Evolutionary conservation across 2,329 filamentous ascomycete species (phyloP).

Genomic region (Curvularia lunata): DNA sequence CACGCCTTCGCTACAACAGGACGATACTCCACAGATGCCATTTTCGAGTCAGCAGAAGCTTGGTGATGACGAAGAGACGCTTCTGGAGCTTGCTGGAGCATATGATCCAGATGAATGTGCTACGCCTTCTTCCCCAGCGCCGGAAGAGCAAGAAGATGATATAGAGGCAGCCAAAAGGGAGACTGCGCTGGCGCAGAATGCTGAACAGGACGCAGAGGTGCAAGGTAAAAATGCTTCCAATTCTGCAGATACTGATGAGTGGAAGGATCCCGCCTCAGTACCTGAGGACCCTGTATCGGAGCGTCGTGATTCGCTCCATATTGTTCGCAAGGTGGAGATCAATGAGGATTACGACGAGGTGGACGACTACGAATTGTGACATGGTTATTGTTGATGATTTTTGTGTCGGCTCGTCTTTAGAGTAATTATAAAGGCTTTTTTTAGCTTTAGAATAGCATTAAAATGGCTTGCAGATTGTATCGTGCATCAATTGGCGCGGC

Average conservation of each 20-base stretch:
- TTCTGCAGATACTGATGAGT: background rate
- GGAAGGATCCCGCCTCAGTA: background rate
- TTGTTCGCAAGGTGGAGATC: background rate
- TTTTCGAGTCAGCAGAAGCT: conserved; percentile 1
- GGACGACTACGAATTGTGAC: background rate
- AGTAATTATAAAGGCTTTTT: background rate
- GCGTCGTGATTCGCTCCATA: background rate
- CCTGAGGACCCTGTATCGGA: background rate
- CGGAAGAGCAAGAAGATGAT: background rate
- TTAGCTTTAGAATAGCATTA: background rate
- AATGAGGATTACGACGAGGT: conserved; percentile 9
- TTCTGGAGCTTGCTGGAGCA: conserved; percentile 1
- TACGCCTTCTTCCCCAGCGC: background rate
- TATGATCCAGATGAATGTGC: background rate
- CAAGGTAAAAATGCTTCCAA: background rate
- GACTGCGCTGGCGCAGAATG: background rate
- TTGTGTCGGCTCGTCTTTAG: background rate
- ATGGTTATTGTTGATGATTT: background rate
- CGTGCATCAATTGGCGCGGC: background rate
- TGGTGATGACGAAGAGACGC: conserved; percentile 3
- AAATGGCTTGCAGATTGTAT: background rate
- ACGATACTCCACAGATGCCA: background rate
- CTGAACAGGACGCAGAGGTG: background rate
- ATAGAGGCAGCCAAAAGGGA: background rate
- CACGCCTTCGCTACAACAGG: too few relatives aligned